phyloP scores from a whole-genome alignment of 1,139 yeast species.

The Lizanozyma gosingica region DNA sequence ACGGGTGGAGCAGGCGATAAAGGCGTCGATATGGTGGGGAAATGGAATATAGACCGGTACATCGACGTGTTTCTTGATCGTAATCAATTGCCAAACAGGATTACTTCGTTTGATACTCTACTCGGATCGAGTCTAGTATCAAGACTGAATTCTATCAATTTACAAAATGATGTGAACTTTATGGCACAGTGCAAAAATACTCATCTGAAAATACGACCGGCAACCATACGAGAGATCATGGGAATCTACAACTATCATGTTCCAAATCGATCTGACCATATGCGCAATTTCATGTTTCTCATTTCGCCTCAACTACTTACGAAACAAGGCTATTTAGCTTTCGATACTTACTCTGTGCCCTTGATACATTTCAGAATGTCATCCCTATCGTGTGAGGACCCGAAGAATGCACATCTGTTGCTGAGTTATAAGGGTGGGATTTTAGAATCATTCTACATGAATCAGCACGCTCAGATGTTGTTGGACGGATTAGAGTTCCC shows the following conservation, averaged over 20 bases:
- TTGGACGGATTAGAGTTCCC: conserved; percentile 19
- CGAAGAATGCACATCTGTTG: conserved; percentile 12
- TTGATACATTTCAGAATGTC: conserved; percentile 22
- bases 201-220: conserved; percentile 23
- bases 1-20: conserved; percentile 37
- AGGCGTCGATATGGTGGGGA: conserved; percentile 35
- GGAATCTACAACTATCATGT: conserved; percentile 32
- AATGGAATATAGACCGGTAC: conserved; percentile 24
- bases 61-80: conserved; percentile 1
- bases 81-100: neutral
- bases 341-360: conserved; percentile 28
- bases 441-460: conserved; percentile 23
- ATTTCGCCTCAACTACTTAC: conserved; percentile 29
- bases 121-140: too few species aligned
- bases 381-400: conserved; percentile 11
- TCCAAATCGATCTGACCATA: conserved; percentile 11
- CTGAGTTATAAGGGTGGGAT: conserved; percentile 24
- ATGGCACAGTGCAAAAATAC: conserved; percentile 37
- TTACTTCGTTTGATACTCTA: too few species aligned
- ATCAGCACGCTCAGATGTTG: conserved; percentile 18
- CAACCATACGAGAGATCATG: conserved; percentile 28
- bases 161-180: conserved; percentile 20
- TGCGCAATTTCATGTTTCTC: conserved; percentile 23
- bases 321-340: conserved; percentile 24
- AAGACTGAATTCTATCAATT: too few species aligned